Conservation (phyloP, 1,284 basidiomycete species). For the Meira nashicola region DNA sequence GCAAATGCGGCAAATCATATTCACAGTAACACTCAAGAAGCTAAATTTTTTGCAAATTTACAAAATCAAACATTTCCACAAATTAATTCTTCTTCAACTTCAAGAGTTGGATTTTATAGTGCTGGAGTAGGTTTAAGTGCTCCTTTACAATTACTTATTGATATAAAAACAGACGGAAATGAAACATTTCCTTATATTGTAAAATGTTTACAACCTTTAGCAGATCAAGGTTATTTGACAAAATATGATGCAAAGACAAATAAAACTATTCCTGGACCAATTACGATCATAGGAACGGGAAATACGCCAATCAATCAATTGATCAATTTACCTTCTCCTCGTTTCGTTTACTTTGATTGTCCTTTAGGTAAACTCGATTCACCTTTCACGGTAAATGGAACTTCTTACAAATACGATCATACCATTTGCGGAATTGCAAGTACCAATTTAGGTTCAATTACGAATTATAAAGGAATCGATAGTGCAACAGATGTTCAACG, state of each 20-base stretch:
- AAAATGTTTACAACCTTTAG: constrained; percentile 25
- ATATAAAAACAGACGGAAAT: constrained; percentile 40
- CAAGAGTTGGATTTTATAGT: constrained; percentile 14
- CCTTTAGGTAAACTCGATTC: constrained; percentile 25
- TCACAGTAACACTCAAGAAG: constrained; percentile 14
- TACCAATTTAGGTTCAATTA: constrained; percentile 10
- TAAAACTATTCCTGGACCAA: constrained; percentile 24
- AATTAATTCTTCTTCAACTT: constrained; percentile 19
- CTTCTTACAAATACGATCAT: constrained; percentile 25
- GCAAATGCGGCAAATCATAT: constrained; percentile 28
- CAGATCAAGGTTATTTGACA: constrained; percentile 28
- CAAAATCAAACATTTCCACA: constrained; percentile 11
- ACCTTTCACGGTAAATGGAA: constrained; percentile 17
- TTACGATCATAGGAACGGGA: constrained; percentile 36
- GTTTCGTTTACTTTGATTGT: constrained; percentile 33
- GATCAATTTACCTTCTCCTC: constrained; percentile 15
- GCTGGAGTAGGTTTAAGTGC: constrained; percentile 28
- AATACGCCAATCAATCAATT: constrained; percentile 28
- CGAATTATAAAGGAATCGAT: constrained; percentile 20
- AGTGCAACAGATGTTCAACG: constrained; percentile 15
- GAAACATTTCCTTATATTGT: constrained; percentile 23
- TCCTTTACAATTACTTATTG: constrained; percentile 35
- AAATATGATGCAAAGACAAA: constrained; percentile 16
- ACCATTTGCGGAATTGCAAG: constrained; percentile 30
- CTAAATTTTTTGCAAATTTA: constrained; percentile 23